A percentile compares a stretch with the other conserved stretches of the same genome.
phyloP scores from a whole-genome alignment of 148 eudicot genomes.

The Heliamphora exappendiculata region DNA sequence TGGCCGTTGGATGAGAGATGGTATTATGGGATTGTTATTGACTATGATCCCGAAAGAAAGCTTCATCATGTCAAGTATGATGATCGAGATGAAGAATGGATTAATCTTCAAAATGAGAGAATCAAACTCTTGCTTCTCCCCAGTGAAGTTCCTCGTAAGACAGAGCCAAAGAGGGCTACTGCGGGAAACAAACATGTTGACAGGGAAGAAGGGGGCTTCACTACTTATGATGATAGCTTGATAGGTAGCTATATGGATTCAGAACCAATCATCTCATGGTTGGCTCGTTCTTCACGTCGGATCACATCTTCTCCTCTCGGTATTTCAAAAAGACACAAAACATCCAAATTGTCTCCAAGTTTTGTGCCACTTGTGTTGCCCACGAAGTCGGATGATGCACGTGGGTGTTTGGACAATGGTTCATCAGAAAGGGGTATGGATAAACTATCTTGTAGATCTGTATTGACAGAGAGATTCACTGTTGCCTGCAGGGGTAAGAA shows the following conservation, averaged over 20 bases:
- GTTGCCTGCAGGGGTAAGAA: constrained; percentile 13
- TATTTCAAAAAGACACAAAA: constrained; percentile 39
- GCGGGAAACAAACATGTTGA: constrained; percentile 17
- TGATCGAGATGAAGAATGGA: constrained; percentile 90
- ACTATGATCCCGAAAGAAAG: constrained; percentile 52
- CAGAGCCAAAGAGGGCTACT: constrained; percentile 22
- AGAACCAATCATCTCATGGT: constrained; percentile 83
- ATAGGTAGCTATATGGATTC: constrained; percentile 47
- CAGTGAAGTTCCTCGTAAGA: constrained; percentile 60
- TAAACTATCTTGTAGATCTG: constrained; percentile 19
- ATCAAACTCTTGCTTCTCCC: constrained; percentile 80
- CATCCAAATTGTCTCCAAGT: constrained; percentile 22
- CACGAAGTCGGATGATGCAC: constrained; percentile 24
- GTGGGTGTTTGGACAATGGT: constrained; percentile 19
- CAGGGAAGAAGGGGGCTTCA: constrained; percentile 13
- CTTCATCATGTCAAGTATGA: constrained; percentile 87
- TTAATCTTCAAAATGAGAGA: constrained; percentile 68
- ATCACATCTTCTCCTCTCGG: constrained; percentile 41
- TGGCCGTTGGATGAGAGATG: constrained; percentile 97
- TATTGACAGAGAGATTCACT: constrained; percentile 19
- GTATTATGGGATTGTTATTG: constrained; percentile 78
- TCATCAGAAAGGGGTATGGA: constrained; percentile 25
- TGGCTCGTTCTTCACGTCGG: constrained; percentile 51
- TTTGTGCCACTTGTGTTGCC: constrained; percentile 26
- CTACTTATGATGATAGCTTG: constrained; percentile 26